phyloP scores from a whole-genome alignment of 768 basidiomycete genomes.

The Kockovaella imperatae region DNA sequence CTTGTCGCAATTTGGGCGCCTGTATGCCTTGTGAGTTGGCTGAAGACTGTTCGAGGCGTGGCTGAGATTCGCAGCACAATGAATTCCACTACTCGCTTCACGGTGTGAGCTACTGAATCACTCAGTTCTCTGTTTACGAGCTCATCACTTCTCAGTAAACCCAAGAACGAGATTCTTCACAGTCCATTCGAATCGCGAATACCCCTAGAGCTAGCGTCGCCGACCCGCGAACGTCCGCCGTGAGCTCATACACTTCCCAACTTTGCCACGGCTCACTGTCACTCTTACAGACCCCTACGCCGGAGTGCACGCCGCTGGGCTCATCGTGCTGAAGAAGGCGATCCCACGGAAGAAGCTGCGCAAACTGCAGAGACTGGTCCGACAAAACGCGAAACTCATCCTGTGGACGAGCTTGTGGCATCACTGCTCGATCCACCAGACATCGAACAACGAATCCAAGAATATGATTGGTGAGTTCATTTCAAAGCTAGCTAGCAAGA shows the following conservation, averaged over 20 bases:
- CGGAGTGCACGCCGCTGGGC: constrained; percentile 21
- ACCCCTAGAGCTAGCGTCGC: constrained; percentile 8
- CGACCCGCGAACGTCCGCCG: constrained; percentile 7
- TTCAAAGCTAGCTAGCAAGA: not conserved
- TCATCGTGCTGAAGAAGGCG: not conserved
- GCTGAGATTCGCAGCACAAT: constrained; percentile 26
- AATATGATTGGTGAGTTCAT: constrained; percentile 24
- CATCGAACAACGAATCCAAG: constrained; percentile 25
- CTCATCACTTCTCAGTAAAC: too few relatives aligned
- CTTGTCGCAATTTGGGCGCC: constrained; percentile 40
- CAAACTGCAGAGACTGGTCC: constrained; percentile 1
- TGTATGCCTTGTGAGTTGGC: constrained; percentile 39
- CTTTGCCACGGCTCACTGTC: not conserved
- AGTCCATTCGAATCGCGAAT: constrained; percentile 40
- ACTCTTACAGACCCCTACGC: not conserved
- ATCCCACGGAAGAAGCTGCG: not conserved
- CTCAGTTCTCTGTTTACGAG: not conserved
- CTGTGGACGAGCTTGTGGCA: constrained; percentile 57
- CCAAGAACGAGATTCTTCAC: constrained; percentile 21
- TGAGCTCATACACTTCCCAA: not conserved
- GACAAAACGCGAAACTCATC: constrained; percentile 33
- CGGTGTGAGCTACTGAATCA: constrained; percentile 22
- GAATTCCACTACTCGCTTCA: constrained; percentile 41
- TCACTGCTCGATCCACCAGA: constrained; percentile 46
- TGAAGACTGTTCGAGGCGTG: not conserved